Conservation (phyloP, 2,329 filamentous ascomycete genomes). For the Aureobasidium uvarum region DNA sequence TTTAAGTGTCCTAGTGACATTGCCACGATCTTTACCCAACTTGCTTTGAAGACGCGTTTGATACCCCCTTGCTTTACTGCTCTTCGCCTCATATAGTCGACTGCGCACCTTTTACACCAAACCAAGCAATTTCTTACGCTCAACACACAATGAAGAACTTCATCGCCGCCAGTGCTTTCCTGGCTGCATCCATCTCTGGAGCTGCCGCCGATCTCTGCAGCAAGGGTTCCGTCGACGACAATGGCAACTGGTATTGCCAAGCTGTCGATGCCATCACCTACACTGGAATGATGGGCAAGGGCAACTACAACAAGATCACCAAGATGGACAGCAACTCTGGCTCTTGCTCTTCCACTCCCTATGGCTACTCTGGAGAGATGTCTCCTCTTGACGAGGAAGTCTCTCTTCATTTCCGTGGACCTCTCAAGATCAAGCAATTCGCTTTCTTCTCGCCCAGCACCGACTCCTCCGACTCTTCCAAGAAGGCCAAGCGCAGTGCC, state of each 20-base stretch:
- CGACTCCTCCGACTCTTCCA: slow-evolving; percentile 39
- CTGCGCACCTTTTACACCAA: slow-evolving; percentile 10
- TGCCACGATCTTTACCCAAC: slow-evolving; percentile 15
- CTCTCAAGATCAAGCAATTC: slow-evolving; percentile 63
- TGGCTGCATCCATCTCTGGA: slow-evolving; percentile 29
- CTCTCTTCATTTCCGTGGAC: slow-evolving; percentile 70
- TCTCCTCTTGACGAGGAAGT: slow-evolving; percentile 69
- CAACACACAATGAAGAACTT: slow-evolving; percentile 26
- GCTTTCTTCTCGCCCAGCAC: slow-evolving; percentile 61
- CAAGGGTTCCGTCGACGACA: slow-evolving; percentile 36
- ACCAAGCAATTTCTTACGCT: slow-evolving; percentile 8
- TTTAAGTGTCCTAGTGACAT: slow-evolving; percentile 26
- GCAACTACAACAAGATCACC: slow-evolving; percentile 62
- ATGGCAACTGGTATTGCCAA: slow-evolving; percentile 66
- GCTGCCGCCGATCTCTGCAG: slow-evolving; percentile 33
- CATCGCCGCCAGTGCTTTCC: slow-evolving; percentile 26
- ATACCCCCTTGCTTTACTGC: slow-evolving; percentile 27
- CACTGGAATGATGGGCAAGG: slow-evolving; percentile 47
- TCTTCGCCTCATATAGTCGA: slow-evolving; percentile 19
- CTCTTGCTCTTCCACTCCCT: slow-evolving; percentile 54
- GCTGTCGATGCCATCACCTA: slow-evolving; percentile 67
- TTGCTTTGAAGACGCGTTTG: slow-evolving; percentile 24
- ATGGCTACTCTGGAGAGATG: slow-evolving; percentile 59
- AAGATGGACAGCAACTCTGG: slow-evolving; percentile 57
- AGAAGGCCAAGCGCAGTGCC: slow-evolving; percentile 38